Evolutionary conservation across 768 basidiomycete species (phyloP), one percentile per base, ranked within the genome.

Genomic region (Mycena filopes): DNA sequence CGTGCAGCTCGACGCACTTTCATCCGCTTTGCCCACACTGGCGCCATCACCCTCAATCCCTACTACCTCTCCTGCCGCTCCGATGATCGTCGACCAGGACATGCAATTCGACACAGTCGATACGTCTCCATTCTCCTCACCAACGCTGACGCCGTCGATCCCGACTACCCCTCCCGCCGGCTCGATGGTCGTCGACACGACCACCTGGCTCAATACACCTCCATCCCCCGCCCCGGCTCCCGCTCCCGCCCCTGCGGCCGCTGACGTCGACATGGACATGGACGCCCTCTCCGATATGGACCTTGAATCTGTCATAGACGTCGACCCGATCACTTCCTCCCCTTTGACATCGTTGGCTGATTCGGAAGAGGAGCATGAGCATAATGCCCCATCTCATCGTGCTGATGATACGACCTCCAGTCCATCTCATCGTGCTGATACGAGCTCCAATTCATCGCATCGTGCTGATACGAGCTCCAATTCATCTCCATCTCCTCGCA

Each of bases 371-470:
- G 36, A 53, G 9, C 33, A 53, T 21, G 49, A 12, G 31, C 21
- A 8, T 8, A 2, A 46, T n/a, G 45, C 10, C 45, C 21, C 21
- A 12, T 46, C 21, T 46, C 10, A 46, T 3, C 18, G 21, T 21
- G 42, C 42, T 21, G 42, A 43, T 20, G 8, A 20, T 8, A 8
- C 8, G 13, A 15, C 4, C 3, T 20, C 21, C 3, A 20, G 21
- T 8, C 36, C 51, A 13, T 69, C 66, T 57, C 46, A 59, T 16
- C 60, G 60, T 18, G 59, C 63, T 48, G 69, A 70, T 55, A 60
- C 65, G 6, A 70, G 65, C 0, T 70, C 67, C 53, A 70, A 70
- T 55, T 65, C 69, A 9, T 49, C 69, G 16, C 69, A 65, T 3
- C 67, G 65, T 38, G 40, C 36, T 33, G 57, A 51, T 48, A 56